A percentile compares a stretch with the other conserved stretches of the same genome.
Evolutionary conservation across 208 protist species (phyloP).

Genomic region (Trypanosoma rangeli): DNA sequence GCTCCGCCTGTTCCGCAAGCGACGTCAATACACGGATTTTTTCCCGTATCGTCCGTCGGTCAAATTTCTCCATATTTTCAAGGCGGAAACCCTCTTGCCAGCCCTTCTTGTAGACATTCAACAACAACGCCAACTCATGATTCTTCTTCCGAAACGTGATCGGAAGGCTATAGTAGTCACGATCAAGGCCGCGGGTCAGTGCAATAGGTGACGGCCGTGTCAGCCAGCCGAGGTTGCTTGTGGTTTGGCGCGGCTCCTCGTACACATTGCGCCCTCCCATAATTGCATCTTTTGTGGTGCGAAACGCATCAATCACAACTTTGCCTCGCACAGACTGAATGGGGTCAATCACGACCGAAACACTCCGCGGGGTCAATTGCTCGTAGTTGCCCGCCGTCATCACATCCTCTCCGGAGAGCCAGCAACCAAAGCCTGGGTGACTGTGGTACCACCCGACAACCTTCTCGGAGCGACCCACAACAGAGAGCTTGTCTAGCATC

Average conservation of each 20-base stretch:
- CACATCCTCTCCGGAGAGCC: conserved; percentile 99
- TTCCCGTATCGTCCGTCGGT: conserved; percentile 61
- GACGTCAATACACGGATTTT: conserved; percentile 76
- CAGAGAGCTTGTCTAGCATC: conserved; percentile 99
- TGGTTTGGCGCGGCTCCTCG: conserved; percentile 98
- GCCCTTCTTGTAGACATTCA: conserved; percentile 99
- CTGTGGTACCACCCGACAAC: conserved; percentile 99
- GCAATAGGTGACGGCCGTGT: conserved; percentile 98
- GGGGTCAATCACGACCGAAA: conserved; percentile 99
- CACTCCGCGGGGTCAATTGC: conserved; percentile 96
- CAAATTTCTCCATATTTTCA: conserved; percentile 56
- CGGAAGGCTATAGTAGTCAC: conserved; percentile 99
- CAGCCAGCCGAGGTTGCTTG: conserved; percentile 99
- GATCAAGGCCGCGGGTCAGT: conserved; percentile 97
- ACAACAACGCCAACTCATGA: conserved; percentile 99
- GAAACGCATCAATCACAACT: conserved; percentile 99
- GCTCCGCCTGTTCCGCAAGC: conserved; percentile 70
- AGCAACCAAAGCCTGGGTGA: conserved; percentile 99
- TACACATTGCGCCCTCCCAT: conserved; percentile 36
- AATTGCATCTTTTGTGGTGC: conserved; percentile 92
- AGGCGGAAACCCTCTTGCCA: conserved; percentile 98
- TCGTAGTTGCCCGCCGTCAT: conserved; percentile 99
- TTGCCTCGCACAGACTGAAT: conserved; percentile 99
- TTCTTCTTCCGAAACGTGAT: conserved; percentile 99
- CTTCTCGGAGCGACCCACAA: conserved; percentile 98